These are phyloP conservation scores for Eimeria acervulina DNA, from an alignment of 169 alveolate species.

Conservation along the genomic window DNA sequence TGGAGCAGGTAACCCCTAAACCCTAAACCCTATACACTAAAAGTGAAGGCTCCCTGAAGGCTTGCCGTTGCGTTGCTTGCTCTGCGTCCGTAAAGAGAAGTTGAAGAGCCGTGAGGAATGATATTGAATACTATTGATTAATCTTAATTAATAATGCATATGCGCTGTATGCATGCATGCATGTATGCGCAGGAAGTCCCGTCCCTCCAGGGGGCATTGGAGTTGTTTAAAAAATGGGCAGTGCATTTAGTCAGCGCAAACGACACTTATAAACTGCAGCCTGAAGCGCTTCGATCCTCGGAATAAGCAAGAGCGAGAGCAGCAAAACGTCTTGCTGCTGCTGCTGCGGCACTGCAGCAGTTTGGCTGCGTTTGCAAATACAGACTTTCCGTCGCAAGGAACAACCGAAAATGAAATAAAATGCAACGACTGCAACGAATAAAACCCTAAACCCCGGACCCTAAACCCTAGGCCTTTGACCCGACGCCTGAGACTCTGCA, in stretches of 20 bases:
- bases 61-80: too few species aligned
- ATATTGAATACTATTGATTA: too few species aligned
- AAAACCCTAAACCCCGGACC: neutral
- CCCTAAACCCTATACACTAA: neutral
- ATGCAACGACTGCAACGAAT: too few species aligned
- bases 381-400: neutral
- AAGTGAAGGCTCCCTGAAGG: neutral
- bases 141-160: too few species aligned
- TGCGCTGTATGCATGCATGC: constrained; percentile 1
- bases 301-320: neutral
- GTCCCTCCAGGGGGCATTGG: neutral
- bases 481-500: neutral
- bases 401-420: neutral
- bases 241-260: constrained; percentile 23
- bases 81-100: too few species aligned
- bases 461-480: constrained; percentile 6
- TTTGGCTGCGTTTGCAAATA: neutral
- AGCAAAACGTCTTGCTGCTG: neutral
- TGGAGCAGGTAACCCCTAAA: constrained; percentile 19
- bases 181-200: neutral
- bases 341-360: neutral
- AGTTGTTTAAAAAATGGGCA: constrained; percentile 27
- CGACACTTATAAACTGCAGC: neutral
- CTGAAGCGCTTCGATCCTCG: constrained; percentile 3
- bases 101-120: neutral